Evolutionary conservation across 2,329 filamentous ascomycete species (phyloP).

Genomic region (Fusarium sp.): DNA sequence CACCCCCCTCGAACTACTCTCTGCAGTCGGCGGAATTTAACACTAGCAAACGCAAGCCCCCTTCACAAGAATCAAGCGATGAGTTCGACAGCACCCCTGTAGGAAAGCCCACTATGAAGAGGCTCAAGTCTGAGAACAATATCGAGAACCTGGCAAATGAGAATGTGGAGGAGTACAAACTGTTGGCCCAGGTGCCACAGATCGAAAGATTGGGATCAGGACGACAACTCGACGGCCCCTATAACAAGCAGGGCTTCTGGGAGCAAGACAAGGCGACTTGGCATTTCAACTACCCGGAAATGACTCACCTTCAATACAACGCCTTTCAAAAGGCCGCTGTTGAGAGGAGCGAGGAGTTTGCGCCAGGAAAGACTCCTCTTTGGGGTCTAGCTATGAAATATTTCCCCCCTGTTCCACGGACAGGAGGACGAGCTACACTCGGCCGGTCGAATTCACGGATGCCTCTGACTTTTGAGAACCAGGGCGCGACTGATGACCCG

Average conservation of each 20-base stretch:
- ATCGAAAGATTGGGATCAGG: slow-evolving; percentile 61
- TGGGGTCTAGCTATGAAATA: slow-evolving; percentile 70
- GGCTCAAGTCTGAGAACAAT: slow-evolving; percentile 63
- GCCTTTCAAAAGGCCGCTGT: slow-evolving; percentile 66
- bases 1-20: slow-evolving; percentile 37
- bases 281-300: slow-evolving; percentile 72
- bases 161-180: slow-evolving; percentile 56
- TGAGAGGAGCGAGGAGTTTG: slow-evolving; percentile 64
- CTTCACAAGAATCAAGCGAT: slow-evolving; percentile 62
- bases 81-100: slow-evolving; percentile 57
- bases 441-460: slow-evolving; percentile 21
- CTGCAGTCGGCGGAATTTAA: slow-evolving; percentile 53
- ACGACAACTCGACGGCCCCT: slow-evolving; percentile 68
- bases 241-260: slow-evolving; percentile 70
- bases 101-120: slow-evolving; percentile 64
- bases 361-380: slow-evolving; percentile 61
- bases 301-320: slow-evolving; percentile 69
- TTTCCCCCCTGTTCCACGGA: slow-evolving; percentile 60
- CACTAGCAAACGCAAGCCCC: slow-evolving; percentile 67
- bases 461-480: slow-evolving; percentile 40
- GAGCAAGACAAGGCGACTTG: slow-evolving; percentile 65
- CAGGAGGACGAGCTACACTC: slow-evolving; percentile 22
- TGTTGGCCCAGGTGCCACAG: slow-evolving; percentile 63
- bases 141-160: slow-evolving; percentile 51
- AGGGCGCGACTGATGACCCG: slow-evolving; percentile 40